Evolutionary conservation across 306 rosid species (phyloP), one percentile per base, ranked within the genome.

Genomic region (Crataegus laevigata): DNA sequence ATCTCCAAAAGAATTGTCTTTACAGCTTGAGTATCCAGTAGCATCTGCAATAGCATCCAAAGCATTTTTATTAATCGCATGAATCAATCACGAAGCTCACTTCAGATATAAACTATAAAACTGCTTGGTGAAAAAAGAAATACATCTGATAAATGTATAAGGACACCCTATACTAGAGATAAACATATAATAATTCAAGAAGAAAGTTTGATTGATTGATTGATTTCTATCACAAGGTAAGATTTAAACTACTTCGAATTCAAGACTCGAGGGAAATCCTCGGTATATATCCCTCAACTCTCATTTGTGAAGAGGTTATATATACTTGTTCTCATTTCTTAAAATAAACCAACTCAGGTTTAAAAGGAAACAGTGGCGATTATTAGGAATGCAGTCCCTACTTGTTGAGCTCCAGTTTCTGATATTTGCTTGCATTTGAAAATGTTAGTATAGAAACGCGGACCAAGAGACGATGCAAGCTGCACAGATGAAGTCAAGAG

Each of bases 391-490:
- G 73, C 42, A 8, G 47, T 51, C 58, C 77, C 45, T 87, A 94
- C 99, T 86, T 94, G 99, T 84, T 94, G 97, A 26, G 99, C 97
- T 78, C 99, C 99, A 62, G 99, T 94, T 92, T 94, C 99, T 77
- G 99, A 94, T 90, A 94, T 92, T 47, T 94, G 99, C 92, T 92
- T 94, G 93, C 99, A 94, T 82, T 89, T 94, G 83, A 94, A 94
- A 76, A 94, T 94, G 82, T 92, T 94, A 62, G 93, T 88, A 85
- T 84, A 92, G 83, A 94, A 94, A 73, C 92, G 99, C 8, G 99
- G 99, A 72, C 97, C 97, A 76, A 94, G 91, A 72, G 99, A 94
- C 73, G 99, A 92, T 36, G 99, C 97, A 79, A 94, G 96, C 99
- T 94, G 92, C 87, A 83, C 66, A 70, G 55, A 36, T 76, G 34